Evolutionary conservation across 306 rosid species (phyloP), one percentile per base, ranked within the genome.

Genomic region (Dalbergia oliveri): DNA sequence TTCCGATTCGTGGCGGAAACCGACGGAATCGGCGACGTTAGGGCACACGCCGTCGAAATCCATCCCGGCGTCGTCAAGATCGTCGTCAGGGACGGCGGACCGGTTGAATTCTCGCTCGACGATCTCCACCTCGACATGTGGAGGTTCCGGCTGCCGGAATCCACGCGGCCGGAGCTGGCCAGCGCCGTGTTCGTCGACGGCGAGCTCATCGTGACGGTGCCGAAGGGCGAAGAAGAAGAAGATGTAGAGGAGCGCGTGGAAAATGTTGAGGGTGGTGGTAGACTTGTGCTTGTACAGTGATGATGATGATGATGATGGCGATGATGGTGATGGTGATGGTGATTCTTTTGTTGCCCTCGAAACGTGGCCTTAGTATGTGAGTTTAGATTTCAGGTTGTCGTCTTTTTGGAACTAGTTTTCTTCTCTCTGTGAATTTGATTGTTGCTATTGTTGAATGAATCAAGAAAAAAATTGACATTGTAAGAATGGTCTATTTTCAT

Each of bases 231-330:
- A 54, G 60, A 77, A 5, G 93, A 62, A 11, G 78, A 49, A 23
- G 34, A 62, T 60, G 10, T 51, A 63, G 79, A 81, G 26, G 87
- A 81, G 60, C 16, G 7, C 13, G 60, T 54, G 14, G 92, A 82
- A 31, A 84, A 67, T 65, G 88, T 77, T 35, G 83, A 81, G 57
- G 92, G 89, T 16, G 53, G 88, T 41, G 87, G 88, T 83, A 89
- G 93, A 72, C 97, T 93, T 57, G 99, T 96, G 83, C 92, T 96
- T 91, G 99, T 96, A 91, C 97, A 93, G 88, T 91, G 77, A 90
- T 75, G 69, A 26, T 57, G 63, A 10, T 63, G 53, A 31, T 67
- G 59, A 18, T 88, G 82, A 83, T 21, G 57, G 14, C 14, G 57
- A 4, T 50, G 18, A 50, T 50, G 57, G 16, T 50, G 57, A 50